A percentile compares a stretch with the other conserved stretches of the same genome.
Conservation (phyloP, 768 basidiomycete species). For the Lentinus tigrinus region DNA sequence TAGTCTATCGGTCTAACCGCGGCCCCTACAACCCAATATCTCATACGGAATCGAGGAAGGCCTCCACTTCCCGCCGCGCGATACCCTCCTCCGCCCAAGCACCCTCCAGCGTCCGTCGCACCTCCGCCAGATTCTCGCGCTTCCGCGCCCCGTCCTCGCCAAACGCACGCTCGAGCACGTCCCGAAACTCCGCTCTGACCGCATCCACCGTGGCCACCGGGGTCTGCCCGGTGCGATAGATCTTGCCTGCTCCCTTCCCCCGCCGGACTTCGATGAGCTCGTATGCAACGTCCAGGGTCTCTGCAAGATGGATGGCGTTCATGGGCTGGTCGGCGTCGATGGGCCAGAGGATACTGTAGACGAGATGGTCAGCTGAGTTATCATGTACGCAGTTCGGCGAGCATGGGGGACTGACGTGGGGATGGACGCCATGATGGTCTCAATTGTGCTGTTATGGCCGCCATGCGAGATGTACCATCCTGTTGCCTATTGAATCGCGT, state of each 20-base stretch:
- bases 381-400: too few relatives aligned
- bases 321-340: slow-evolving; percentile 21
- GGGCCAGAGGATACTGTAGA: slow-evolving; percentile 25
- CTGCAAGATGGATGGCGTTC: slow-evolving; percentile 18
- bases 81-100: slow-evolving; percentile 1
- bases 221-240: slow-evolving; percentile 14
- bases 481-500: neutral
- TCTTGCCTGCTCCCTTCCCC: slow-evolving; percentile 8
- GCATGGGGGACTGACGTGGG: slow-evolving; percentile 7
- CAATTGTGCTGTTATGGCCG: slow-evolving; percentile 11
- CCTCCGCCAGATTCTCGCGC: slow-evolving; percentile 13
- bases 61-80: neutral
- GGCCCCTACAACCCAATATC: too few relatives aligned
- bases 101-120: neutral
- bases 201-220: slow-evolving; percentile 21
- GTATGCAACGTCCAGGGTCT: slow-evolving; percentile 22
- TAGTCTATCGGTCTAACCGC: too few relatives aligned
- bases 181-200: slow-evolving; percentile 11
- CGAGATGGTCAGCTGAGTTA: too few relatives aligned
- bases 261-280: slow-evolving; percentile 25
- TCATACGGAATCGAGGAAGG: neutral
- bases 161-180: slow-evolving; percentile 15
- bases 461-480: slow-evolving; percentile 11
- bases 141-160: slow-evolving; percentile 24
- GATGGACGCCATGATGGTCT: slow-evolving; percentile 3